These are phyloP conservation scores for Lactarius sanguifluus DNA, from an alignment of 768 basidiomycete species.

Conservation along the genomic window DNA sequence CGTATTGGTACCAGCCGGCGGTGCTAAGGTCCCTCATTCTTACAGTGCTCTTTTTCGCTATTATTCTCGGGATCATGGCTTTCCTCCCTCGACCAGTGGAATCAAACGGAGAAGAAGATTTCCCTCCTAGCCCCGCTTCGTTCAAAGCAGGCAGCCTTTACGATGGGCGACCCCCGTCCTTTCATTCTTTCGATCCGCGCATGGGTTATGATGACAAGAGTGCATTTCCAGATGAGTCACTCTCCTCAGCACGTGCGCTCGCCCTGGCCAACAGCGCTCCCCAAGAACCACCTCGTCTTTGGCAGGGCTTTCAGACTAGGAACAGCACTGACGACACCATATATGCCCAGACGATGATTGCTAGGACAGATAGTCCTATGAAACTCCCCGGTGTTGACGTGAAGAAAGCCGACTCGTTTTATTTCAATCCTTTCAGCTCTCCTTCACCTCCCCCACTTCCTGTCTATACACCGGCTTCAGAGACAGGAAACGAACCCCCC, in stretches of 20 bases:
- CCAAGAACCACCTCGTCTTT: not conserved
- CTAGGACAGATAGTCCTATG: not conserved
- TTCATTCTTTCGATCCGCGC: conserved; percentile 15
- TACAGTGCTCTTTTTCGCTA: conserved; percentile 17
- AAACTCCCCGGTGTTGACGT: not conserved
- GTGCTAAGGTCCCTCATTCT: not conserved
- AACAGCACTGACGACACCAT: not conserved
- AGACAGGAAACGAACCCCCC: conserved; percentile 1
- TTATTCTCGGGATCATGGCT: conserved; percentile 20
- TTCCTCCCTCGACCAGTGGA: conserved; percentile 20
- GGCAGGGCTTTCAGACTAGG: not conserved
- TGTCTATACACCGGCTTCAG: conserved; percentile 8
- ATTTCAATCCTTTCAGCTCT: conserved; percentile 7
- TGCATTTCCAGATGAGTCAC: not conserved
- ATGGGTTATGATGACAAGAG: not conserved
- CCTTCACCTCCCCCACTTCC: conserved; percentile 2
- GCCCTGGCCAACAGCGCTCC: not conserved
- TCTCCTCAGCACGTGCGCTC: not conserved
- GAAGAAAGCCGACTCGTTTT: not conserved
- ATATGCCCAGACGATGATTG: not conserved
- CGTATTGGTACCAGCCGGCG: not conserved
- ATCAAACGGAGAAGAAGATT: not conserved
- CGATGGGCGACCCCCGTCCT: not conserved
- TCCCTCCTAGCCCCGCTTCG: conserved; percentile 6
- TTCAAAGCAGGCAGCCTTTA: conserved; percentile 10